Conservation (phyloP, 768 basidiomycete species). For the Auricularia cornea region DNA sequence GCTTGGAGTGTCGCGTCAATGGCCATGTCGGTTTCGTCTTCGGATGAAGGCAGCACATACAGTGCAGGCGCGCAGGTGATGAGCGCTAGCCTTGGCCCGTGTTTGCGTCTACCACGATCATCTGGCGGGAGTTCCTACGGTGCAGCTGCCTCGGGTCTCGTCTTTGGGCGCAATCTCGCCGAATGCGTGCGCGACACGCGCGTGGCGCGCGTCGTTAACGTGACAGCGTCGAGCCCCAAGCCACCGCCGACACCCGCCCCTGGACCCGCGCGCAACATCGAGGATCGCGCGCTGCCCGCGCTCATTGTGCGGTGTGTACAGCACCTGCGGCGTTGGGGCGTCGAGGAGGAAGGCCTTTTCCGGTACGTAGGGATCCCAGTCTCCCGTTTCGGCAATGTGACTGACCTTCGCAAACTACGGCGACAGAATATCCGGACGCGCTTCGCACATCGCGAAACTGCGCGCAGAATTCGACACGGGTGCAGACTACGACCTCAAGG, state of each 20-base stretch:
- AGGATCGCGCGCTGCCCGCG: conserved; percentile 55
- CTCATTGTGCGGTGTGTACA: conserved; percentile 76
- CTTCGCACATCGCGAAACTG: conserved; percentile 69
- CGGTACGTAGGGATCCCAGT: conserved; percentile 40
- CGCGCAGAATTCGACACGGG: conserved; percentile 79
- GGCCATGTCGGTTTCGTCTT: conserved; percentile 11
- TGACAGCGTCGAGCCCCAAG: conserved; percentile 6
- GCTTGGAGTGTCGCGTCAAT: conserved; percentile 44
- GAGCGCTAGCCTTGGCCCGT: conserved; percentile 46
- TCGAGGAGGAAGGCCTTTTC: conserved; percentile 81
- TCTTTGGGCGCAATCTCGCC: conserved; percentile 59
- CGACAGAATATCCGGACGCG: conserved; percentile 70
- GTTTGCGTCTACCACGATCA: conserved; percentile 47
- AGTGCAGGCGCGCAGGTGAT: conserved; percentile 13
- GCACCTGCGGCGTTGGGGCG: conserved; percentile 72
- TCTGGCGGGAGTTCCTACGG: conserved; percentile 26
- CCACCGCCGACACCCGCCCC: not conserved
- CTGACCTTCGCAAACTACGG: conserved; percentile 8
- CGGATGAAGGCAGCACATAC: conserved; percentile 24
- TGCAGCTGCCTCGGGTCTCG: conserved; percentile 34
- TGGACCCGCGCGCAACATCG: conserved; percentile 16
- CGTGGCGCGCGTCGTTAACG: conserved; percentile 28
- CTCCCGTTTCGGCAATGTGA: not conserved
- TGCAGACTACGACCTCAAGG: conserved; percentile 76
- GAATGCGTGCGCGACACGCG: conserved; percentile 46